Conservation (phyloP, 176 grass and related monocot species). For the Eleusine coracana region DNA sequence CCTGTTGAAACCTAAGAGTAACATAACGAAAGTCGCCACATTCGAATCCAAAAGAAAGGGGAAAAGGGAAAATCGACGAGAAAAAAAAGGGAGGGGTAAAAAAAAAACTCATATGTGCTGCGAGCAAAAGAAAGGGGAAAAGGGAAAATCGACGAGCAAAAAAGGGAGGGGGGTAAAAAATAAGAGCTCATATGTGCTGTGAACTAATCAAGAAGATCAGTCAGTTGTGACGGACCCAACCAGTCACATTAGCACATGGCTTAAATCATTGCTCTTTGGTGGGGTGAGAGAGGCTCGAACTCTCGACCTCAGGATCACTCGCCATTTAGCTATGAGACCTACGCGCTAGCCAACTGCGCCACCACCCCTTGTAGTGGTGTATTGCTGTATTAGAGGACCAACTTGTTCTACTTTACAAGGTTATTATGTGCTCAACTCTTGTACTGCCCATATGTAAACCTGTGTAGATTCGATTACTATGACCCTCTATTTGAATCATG, state of each 20-base stretch:
- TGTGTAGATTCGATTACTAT: not conserved
- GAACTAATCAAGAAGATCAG: slow-evolving; percentile 40
- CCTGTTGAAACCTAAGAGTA: not conserved
- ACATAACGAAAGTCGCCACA: too few relatives aligned
- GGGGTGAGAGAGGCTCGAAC: slow-evolving; percentile 92
- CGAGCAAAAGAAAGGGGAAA: too few relatives aligned
- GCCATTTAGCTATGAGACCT: slow-evolving; percentile 54
- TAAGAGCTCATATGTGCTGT: slow-evolving; percentile 25
- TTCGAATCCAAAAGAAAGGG: too few relatives aligned
- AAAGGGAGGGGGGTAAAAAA: too few relatives aligned
- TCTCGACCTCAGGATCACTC: slow-evolving; percentile 93
- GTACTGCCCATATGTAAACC: not conserved
- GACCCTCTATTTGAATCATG: not conserved
- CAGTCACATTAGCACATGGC: not conserved
- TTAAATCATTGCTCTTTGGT: not conserved
- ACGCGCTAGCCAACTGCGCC: slow-evolving; percentile 85
- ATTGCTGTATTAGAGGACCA: too few relatives aligned
- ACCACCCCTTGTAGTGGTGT: slow-evolving; percentile 23
- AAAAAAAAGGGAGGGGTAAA: too few relatives aligned
- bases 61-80: not conserved
- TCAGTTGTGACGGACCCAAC: not conserved
- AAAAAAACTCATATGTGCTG: slow-evolving; percentile 24
- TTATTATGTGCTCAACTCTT: not conserved
- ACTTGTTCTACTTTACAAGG: not conserved
- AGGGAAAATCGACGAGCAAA: not conserved